Conservation (phyloP, 192 early-diverging fungal species). For the Backusella circina region DNA sequence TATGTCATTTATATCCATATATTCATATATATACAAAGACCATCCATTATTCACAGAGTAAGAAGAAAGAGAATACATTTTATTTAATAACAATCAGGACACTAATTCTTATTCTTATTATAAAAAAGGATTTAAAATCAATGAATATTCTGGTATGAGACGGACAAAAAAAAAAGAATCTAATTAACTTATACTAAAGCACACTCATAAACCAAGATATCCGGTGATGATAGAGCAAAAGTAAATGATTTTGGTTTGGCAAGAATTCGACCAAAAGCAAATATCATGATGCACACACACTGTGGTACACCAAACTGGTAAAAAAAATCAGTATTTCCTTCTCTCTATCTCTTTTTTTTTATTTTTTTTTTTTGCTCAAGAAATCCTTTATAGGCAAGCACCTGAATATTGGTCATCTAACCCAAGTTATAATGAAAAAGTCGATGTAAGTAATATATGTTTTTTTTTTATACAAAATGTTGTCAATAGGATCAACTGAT, state of each 20-base stretch:
- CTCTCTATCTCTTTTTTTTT: too few relatives aligned
- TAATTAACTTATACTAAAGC: not conserved
- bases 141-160: conserved; percentile 64
- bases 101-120: not conserved
- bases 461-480: not conserved
- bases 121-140: conserved; percentile 63
- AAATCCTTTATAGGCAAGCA: conserved; percentile 41
- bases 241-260: conserved; percentile 80
- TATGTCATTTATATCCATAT: not conserved
- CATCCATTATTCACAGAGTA: conserved; percentile 65
- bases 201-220: conserved; percentile 27
- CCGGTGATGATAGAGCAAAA: conserved; percentile 61
- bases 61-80: not conserved
- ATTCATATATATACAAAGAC: conserved; percentile 25
- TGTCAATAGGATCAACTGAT: not conserved
- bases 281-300: conserved; percentile 66
- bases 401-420: conserved; percentile 72
- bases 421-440: conserved; percentile 75
- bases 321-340: not conserved
- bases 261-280: conserved; percentile 64
- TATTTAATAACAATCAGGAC: not conserved
- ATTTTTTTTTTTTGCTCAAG: not conserved
- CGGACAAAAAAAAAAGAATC: not conserved
- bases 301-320: conserved; percentile 76
- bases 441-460: conserved; percentile 29